These are phyloP conservation scores for Torulaspora globosa DNA, from an alignment of 1,139 yeast species.

Conservation along the genomic window DNA sequence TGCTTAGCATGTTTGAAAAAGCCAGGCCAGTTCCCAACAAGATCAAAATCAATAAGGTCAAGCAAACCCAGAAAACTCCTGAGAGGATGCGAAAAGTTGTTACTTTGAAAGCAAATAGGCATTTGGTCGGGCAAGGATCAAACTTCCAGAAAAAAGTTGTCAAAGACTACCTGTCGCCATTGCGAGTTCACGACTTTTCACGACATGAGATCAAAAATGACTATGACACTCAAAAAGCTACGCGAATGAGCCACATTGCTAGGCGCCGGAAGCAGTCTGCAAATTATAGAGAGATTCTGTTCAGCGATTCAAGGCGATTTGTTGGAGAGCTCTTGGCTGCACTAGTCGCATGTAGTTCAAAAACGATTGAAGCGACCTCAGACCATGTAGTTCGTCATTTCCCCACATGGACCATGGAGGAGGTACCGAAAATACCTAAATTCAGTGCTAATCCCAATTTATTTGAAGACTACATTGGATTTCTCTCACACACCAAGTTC, in stretches of 20 bases:
- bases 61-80: background rate
- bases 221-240: conserved; percentile 28
- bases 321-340: conserved; percentile 26
- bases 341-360: conserved; percentile 21
- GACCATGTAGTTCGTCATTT: conserved; percentile 9
- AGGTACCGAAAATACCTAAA: conserved; percentile 38
- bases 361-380: conserved; percentile 13
- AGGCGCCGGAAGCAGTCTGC: conserved; percentile 13
- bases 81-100: background rate
- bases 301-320: conserved; percentile 19
- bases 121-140: conserved; percentile 34
- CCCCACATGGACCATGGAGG: conserved; percentile 29
- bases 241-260: conserved; percentile 13
- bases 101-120: conserved; percentile 16
- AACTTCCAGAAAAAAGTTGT: conserved; percentile 28
- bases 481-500: conserved; percentile 38
- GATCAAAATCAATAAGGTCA: background rate
- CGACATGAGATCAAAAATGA: conserved; percentile 22
- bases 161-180: conserved; percentile 29
- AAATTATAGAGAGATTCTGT: conserved; percentile 15
- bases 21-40: conserved; percentile 4
- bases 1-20: conserved; percentile 11
- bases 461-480: conserved; percentile 37
- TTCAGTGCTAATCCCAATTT: conserved; percentile 26
- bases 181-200: conserved; percentile 23